A percentile compares a stretch with the other conserved stretches of the same genome.
Conservation (phyloP, 1,284 basidiomycete species). For the Ustilago loliicola region DNA sequence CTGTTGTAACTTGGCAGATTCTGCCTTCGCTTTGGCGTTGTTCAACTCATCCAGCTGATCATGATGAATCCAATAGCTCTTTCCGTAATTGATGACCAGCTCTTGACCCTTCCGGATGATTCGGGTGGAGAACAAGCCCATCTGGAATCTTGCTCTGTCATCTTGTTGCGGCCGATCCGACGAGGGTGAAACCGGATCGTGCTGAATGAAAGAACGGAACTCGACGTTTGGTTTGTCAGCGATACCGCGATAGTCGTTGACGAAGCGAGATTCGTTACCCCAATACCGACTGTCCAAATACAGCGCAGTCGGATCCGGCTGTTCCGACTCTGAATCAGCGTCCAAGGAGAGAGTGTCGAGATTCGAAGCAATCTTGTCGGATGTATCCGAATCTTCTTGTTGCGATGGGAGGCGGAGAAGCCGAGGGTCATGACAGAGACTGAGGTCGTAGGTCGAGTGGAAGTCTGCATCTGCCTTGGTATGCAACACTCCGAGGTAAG, state of each 20-base stretch:
- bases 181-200: not conserved
- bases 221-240: constrained; percentile 51
- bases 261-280: constrained; percentile 80
- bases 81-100: constrained; percentile 90
- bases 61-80: constrained; percentile 81
- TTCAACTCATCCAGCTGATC: constrained; percentile 21
- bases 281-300: constrained; percentile 60
- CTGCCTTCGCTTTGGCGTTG: not conserved
- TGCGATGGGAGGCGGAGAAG: not conserved
- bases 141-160: constrained; percentile 16
- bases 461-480: constrained; percentile 75
- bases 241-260: constrained; percentile 66
- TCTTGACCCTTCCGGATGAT: constrained; percentile 84
- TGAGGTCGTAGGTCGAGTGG: constrained; percentile 84
- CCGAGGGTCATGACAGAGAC: constrained; percentile 30
- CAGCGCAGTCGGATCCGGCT: constrained; percentile 26
- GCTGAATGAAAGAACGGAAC: constrained; percentile 54
- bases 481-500: constrained; percentile 88
- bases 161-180: not conserved
- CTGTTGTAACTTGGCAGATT: not conserved
- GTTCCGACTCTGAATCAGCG: not conserved
- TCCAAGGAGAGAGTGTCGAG: constrained; percentile 6
- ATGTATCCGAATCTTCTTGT: not conserved
- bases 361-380: not conserved
- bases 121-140: constrained; percentile 70